A percentile compares a stretch with the other conserved stretches of the same genome.
Evolutionary conservation across 2,329 filamentous ascomycete genomes (phyloP).

Genomic region (Fonsecaea pedrosoi): DNA sequence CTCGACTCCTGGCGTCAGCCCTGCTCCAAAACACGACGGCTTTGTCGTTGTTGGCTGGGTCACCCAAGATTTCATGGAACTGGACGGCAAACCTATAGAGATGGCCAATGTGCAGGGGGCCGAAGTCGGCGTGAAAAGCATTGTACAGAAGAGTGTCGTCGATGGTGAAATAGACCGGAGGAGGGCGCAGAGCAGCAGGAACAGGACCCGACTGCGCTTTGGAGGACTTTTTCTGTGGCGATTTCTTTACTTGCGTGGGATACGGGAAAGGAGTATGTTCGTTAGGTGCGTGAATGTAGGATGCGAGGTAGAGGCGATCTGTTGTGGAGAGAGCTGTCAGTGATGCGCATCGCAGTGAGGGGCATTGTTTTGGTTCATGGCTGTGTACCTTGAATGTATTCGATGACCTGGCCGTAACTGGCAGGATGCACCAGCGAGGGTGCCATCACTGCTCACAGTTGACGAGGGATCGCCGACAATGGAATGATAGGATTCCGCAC

Average conservation of each 20-base stretch:
- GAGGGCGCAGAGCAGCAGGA: conserved; percentile 55
- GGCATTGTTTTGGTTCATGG: conserved; percentile 40
- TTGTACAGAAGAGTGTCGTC: conserved; percentile 95
- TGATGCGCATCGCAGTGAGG: conserved; percentile 43
- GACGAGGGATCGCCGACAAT: neutral
- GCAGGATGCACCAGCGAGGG: conserved; percentile 52
- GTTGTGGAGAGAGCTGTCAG: conserved; percentile 28
- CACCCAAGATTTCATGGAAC: conserved; percentile 92
- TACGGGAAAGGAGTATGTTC: conserved; percentile 87
- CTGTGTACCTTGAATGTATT: conserved; percentile 84
- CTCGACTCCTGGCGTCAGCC: conserved; percentile 85
- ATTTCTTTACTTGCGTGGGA: conserved; percentile 65
- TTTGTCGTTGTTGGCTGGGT: conserved; percentile 85
- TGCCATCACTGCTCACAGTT: conserved; percentile 34
- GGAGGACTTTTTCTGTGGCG: conserved; percentile 77
- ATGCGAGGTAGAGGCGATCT: conserved; percentile 95
- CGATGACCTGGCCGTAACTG: conserved; percentile 86
- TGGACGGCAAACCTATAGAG: conserved; percentile 95
- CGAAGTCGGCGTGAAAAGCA: conserved; percentile 98
- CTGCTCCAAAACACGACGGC: conserved; percentile 96
- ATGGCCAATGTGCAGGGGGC: conserved; percentile 95
- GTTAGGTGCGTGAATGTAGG: conserved; percentile 82
- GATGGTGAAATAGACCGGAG: conserved; percentile 92
- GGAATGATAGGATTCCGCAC: neutral
- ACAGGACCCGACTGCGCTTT: conserved; percentile 67